Percentiles rank a stretch among this genome's conserved stretches.
Evolutionary conservation across 805 yeast genomes (phyloP).

Genomic region (Aciculoconidium aculeatum): DNA sequence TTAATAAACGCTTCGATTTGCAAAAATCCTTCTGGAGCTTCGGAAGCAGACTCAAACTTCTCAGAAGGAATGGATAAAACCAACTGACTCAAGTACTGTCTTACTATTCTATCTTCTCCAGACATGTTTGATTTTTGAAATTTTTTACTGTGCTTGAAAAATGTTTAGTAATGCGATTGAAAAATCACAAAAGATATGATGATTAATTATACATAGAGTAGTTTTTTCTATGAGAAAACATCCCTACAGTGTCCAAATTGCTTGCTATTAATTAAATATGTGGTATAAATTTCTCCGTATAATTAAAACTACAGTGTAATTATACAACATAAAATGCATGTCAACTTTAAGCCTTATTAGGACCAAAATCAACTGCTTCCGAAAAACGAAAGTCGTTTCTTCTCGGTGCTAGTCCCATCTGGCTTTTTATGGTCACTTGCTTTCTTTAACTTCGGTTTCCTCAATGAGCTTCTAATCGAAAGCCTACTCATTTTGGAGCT

Average conservation of each 20-base stretch:
- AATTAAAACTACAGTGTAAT: too few species aligned
- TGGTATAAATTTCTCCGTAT: too few species aligned
- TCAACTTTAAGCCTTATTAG: too few species aligned
- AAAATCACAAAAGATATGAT: too few species aligned
- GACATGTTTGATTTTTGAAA: constrained; percentile 1
- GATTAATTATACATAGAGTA: too few species aligned
- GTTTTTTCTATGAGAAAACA: too few species aligned
- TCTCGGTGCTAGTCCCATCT: constrained; percentile 14
- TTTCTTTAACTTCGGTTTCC: constrained; percentile 21
- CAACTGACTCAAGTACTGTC: constrained; percentile 14
- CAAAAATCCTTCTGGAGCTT: constrained; percentile 4
- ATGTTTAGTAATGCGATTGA: too few species aligned
- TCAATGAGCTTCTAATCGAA: constrained; percentile 34
- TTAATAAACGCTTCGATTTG: constrained; percentile 12
- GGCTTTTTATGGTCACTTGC: constrained; percentile 14
- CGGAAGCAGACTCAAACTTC: constrained; percentile 8
- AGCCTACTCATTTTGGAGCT: constrained; percentile 34
- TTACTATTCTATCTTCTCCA: constrained; percentile 2
- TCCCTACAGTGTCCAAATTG: too few species aligned
- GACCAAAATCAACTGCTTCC: too few species aligned
- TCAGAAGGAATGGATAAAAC: constrained; percentile 15
- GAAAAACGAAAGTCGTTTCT: constrained; percentile 20
- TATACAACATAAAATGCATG: too few species aligned
- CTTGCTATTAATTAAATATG: too few species aligned
- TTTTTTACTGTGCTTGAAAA: constrained; percentile 1